Percentiles rank a stretch among this genome's conserved stretches.
Evolutionary conservation across 345 rosid species (phyloP).

Genomic region (Gossypium turneri): DNA sequence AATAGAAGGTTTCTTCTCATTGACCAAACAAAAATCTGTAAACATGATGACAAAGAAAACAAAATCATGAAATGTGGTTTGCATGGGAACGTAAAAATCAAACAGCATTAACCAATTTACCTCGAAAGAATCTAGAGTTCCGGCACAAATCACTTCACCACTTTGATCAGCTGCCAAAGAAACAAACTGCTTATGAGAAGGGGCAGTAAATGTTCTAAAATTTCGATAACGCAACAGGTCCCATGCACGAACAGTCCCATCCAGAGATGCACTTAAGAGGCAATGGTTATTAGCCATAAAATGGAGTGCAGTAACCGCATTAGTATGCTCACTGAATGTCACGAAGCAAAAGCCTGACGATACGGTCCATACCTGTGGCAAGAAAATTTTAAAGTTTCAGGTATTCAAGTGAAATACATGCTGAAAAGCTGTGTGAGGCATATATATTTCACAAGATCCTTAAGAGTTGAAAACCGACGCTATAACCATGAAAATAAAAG

Average conservation of each 20-base stretch:
- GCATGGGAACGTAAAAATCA: slow-evolving; percentile 1
- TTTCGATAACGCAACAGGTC: slow-evolving; percentile 89
- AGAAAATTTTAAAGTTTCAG: slow-evolving; percentile 16
- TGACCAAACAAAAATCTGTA: slow-evolving; percentile 96
- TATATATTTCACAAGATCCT: slow-evolving; percentile 11
- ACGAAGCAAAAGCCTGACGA: slow-evolving; percentile 94
- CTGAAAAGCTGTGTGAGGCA: background rate
- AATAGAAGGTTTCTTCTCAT: slow-evolving; percentile 93
- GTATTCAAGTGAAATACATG: background rate
- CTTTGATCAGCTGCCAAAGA: slow-evolving; percentile 92
- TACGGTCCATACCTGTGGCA: slow-evolving; percentile 83
- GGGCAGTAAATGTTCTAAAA: slow-evolving; percentile 91
- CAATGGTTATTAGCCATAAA: slow-evolving; percentile 89
- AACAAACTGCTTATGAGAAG: slow-evolving; percentile 89
- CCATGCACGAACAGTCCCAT: slow-evolving; percentile 99
- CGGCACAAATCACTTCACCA: slow-evolving; percentile 96
- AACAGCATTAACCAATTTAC: slow-evolving; percentile 29
- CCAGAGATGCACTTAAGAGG: slow-evolving; percentile 88
- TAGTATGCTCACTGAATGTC: slow-evolving; percentile 90
- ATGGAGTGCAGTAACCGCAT: slow-evolving; percentile 93
- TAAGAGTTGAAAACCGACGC: background rate
- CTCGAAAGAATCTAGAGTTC: slow-evolving; percentile 95
- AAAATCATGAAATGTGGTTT: slow-evolving; percentile 15
- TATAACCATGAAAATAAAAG: background rate
- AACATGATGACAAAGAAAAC: background rate